A percentile compares a stretch with the other conserved stretches of the same genome.
Evolutionary conservation across 1,139 yeast species (phyloP).

Genomic region (Magnusiomyces tetraspermus): DNA sequence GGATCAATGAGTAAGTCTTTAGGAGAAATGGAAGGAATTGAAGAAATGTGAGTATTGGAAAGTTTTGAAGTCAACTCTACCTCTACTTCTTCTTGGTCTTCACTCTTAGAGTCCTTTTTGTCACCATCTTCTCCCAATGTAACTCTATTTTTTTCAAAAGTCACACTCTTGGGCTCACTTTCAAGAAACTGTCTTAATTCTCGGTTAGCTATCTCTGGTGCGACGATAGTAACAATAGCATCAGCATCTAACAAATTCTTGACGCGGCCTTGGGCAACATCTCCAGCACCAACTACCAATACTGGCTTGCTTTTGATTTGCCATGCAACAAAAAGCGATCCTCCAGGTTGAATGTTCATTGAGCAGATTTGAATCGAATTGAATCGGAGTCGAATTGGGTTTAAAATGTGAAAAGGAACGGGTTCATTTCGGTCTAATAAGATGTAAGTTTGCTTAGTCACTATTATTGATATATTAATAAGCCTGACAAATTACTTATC

Average conservation of each 20-base stretch:
- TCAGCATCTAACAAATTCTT: constrained; percentile 58
- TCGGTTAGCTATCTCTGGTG: constrained; percentile 44
- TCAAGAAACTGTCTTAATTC: constrained; percentile 37
- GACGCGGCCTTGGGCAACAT: constrained; percentile 67
- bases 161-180: constrained; percentile 25
- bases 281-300: constrained; percentile 73
- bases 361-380: no score
- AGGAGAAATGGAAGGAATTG: constrained; percentile 16
- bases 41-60: no score
- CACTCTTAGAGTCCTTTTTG: no score
- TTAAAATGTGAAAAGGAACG: neutral
- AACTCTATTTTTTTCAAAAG: constrained; percentile 21
- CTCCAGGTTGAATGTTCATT: constrained; percentile 28
- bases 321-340: constrained; percentile 63
- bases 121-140: no score
- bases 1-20: constrained; percentile 11
- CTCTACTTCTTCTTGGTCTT: no score
- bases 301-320: constrained; percentile 58
- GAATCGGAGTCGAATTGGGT: no score
- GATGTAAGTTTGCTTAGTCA: no score
- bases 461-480: neutral
- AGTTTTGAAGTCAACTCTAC: no score
- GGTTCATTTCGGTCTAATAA: no score
- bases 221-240: constrained; percentile 59
- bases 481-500: no score